A percentile compares a stretch with the other conserved stretches of the same genome.
phyloP scores from a whole-genome alignment of 768 basidiomycete genomes.

The Phallus indusiatus region DNA sequence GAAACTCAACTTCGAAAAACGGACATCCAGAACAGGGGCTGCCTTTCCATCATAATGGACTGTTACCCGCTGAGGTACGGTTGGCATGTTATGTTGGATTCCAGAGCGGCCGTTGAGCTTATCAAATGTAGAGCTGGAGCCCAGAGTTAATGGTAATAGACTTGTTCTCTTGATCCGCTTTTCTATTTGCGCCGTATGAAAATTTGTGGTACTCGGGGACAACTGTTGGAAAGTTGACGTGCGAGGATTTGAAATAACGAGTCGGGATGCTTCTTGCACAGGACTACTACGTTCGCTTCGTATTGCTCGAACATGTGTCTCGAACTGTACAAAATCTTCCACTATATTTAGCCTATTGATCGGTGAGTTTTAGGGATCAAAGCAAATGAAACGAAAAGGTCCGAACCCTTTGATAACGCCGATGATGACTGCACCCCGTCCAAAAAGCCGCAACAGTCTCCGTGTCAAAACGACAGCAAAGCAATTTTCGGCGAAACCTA shows the following conservation, averaged over 20 bases:
- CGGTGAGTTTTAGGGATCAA: neutral
- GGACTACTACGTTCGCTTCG: constrained; percentile 3
- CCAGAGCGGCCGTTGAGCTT: constrained; percentile 3
- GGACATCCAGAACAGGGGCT: constrained; percentile 44
- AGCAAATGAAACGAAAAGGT: neutral
- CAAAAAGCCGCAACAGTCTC: constrained; percentile 46
- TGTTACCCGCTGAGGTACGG: constrained; percentile 34
- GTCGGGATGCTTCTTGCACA: constrained; percentile 17
- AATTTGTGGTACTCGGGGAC: constrained; percentile 34
- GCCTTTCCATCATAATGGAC: constrained; percentile 33
- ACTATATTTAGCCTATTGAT: constrained; percentile 37
- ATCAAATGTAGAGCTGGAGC: neutral
- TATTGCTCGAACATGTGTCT: constrained; percentile 13
- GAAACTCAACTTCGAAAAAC: constrained; percentile 41
- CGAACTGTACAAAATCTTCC: constrained; percentile 44
- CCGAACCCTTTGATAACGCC: constrained; percentile 63
- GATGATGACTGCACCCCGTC: constrained; percentile 45
- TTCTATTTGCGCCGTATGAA: constrained; percentile 27
- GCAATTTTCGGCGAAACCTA: constrained; percentile 48
- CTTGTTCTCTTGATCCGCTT: constrained; percentile 9
- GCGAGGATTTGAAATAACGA: constrained; percentile 47
- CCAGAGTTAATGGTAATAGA: constrained; percentile 9
- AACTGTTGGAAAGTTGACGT: constrained; percentile 45
- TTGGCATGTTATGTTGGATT: neutral
- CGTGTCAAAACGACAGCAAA: constrained; percentile 48